Evolutionary conservation across 2,329 filamentous ascomycete genomes (phyloP).

Genomic region (Phoma sp.): DNA sequence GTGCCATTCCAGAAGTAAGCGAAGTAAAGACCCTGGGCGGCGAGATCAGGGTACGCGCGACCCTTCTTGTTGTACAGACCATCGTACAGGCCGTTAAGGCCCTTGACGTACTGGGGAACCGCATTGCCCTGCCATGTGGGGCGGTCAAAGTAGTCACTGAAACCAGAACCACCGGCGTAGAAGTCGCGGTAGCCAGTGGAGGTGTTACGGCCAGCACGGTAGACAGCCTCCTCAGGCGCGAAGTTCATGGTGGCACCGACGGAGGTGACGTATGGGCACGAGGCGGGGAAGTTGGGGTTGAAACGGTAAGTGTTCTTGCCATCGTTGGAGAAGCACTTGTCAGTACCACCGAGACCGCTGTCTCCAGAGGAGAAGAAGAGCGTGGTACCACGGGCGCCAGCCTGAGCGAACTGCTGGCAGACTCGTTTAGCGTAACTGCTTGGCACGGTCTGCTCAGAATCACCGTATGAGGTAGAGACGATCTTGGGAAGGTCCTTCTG

Average conservation of each 20-base stretch:
- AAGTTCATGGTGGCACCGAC: conserved; percentile 67
- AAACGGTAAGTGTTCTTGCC: conserved; percentile 64
- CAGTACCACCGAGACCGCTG: conserved; percentile 60
- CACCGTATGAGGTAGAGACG: conserved; percentile 71
- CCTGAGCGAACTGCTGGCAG: conserved; percentile 69
- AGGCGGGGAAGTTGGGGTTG: conserved; percentile 69
- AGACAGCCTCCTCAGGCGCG: conserved; percentile 62
- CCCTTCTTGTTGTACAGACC: conserved; percentile 62
- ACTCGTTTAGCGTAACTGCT: conserved; percentile 66
- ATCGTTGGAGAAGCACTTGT: conserved; percentile 65
- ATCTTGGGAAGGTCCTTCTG: conserved; percentile 67
- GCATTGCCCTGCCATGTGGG: conserved; percentile 58
- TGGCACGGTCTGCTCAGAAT: conserved; percentile 71
- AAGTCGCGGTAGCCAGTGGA: conserved; percentile 52
- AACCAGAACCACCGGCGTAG: conserved; percentile 62
- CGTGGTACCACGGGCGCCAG: conserved; percentile 71
- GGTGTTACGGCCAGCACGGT: conserved; percentile 38
- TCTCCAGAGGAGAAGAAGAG: conserved; percentile 72
- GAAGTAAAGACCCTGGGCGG: conserved; percentile 64
- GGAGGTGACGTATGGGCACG: conserved; percentile 72
- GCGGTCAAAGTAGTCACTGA: conserved; percentile 58
- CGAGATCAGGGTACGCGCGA: conserved; percentile 68
- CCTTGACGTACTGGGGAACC: conserved; percentile 55
- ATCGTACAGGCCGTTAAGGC: conserved; percentile 52
- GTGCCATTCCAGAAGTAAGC: conserved; percentile 53